These are phyloP conservation scores for Nannochloropsis oceanica DNA, from an alignment of 108 stramenopile species.

Conservation along the genomic window DNA sequence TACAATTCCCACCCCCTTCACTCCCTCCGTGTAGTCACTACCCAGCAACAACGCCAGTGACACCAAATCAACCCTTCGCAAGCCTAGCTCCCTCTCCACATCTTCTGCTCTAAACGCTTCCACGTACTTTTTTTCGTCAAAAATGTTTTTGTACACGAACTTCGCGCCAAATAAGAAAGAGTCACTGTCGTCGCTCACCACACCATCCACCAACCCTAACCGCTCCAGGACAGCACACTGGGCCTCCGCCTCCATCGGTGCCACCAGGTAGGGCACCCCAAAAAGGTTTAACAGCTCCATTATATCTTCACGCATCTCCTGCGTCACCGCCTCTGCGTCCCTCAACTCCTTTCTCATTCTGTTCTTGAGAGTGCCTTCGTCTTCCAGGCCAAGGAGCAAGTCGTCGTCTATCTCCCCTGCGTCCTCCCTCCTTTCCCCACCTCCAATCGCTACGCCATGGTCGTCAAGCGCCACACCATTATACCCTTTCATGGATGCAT, in stretches of 20 bases:
- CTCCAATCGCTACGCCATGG: too few species aligned
- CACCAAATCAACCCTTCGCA: conserved; percentile 59
- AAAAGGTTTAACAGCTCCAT: conserved; percentile 66
- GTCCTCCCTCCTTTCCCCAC: too few species aligned
- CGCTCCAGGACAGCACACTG: conserved; percentile 72
- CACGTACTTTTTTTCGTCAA: conserved; percentile 82
- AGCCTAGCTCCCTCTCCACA: conserved; percentile 60
- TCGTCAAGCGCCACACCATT: too few species aligned
- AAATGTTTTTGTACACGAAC: conserved; percentile 84
- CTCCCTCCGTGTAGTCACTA: conserved; percentile 94
- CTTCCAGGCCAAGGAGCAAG: conserved; percentile 32
- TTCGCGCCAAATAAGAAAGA: conserved; percentile 89
- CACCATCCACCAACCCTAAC: conserved; percentile 81
- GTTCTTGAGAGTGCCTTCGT: conserved; percentile 13
- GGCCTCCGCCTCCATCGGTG: conserved; percentile 96
- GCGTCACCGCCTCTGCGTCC: conserved; percentile 66
- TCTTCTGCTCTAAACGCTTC: conserved; percentile 77
- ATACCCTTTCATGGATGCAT: too few species aligned
- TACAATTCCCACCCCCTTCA: conserved; percentile 91
- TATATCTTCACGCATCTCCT: conserved; percentile 84
- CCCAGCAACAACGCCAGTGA: conserved; percentile 88
- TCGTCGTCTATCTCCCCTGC: conserved; percentile 12
- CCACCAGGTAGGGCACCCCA: conserved; percentile 85
- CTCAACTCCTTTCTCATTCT: conserved; percentile 34
- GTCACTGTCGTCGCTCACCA: conserved; percentile 95